These are phyloP conservation scores for Eucalyptus globulus DNA, from an alignment of 345 rosid species.

Conservation along the genomic window DNA sequence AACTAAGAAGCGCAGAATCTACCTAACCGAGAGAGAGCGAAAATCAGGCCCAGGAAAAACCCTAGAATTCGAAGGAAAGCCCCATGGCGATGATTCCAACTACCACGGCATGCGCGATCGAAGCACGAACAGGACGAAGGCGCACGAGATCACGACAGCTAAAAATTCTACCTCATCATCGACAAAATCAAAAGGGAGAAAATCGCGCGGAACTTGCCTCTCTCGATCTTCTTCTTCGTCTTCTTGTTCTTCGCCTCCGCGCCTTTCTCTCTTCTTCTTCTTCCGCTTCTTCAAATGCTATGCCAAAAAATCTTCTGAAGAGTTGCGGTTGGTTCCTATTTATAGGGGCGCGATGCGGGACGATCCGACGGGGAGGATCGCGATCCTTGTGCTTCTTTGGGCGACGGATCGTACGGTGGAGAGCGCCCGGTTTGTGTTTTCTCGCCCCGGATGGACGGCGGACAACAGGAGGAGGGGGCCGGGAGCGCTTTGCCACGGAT, in stretches of 20 bases:
- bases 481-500: constrained; percentile 25
- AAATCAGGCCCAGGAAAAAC: background rate
- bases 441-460: constrained; percentile 16
- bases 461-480: constrained; percentile 4
- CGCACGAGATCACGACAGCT: background rate
- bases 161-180: background rate
- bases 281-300: background rate
- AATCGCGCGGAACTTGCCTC: fast-evolving
- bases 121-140: background rate
- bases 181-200: background rate
- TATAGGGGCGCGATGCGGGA: background rate
- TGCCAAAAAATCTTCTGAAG: background rate
- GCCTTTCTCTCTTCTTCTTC: background rate
- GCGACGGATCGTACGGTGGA: constrained; percentile 23
- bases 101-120: background rate
- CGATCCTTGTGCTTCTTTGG: constrained; percentile 46
- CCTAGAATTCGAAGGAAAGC: background rate
- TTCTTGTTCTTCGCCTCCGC: background rate
- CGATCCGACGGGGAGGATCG: constrained; percentile 20
- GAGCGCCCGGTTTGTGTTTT: constrained; percentile 38
- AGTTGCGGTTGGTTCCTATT: background rate
- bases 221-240: background rate
- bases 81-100: background rate
- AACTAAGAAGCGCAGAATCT: background rate
- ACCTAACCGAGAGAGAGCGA: background rate